A percentile compares a stretch with the other conserved stretches of the same genome.
phyloP scores from a whole-genome alignment of 495 filamentous ascomycete genomes.

The Astrothelium subdiscretum region DNA sequence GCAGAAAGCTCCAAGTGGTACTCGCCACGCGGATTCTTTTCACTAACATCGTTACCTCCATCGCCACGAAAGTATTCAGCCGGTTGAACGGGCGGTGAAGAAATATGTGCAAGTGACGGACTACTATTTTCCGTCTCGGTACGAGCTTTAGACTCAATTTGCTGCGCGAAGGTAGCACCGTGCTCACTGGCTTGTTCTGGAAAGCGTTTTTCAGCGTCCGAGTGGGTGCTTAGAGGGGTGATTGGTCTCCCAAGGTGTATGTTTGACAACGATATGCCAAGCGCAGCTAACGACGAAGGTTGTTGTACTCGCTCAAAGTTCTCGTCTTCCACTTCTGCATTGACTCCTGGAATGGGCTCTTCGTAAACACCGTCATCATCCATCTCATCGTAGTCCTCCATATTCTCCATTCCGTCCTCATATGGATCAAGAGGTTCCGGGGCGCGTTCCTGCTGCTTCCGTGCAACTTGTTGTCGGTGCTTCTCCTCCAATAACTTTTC shows the following conservation, averaged over 20 bases:
- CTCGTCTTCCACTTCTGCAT: constrained; percentile 49
- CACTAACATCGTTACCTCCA: neutral
- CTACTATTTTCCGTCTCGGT: neutral
- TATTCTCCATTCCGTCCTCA: constrained; percentile 25
- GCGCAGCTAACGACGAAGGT: neutral
- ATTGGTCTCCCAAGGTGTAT: neutral
- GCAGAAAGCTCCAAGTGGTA: neutral
- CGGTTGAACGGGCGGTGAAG: neutral
- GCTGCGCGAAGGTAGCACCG: neutral
- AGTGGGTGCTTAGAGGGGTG: neutral
- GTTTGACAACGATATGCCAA: neutral
- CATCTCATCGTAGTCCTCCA: constrained; percentile 33
- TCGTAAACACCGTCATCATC: constrained; percentile 64
- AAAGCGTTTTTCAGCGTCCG: neutral
- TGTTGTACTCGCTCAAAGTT: neutral
- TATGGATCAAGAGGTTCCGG: constrained; percentile 34
- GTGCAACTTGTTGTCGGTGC: constrained; percentile 58
- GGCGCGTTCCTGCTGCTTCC: constrained; percentile 34
- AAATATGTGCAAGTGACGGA: neutral
- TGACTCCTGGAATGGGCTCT: constrained; percentile 65
- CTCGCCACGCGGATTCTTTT: neutral
- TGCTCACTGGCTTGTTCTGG: neutral
- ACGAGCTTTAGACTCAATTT: neutral
- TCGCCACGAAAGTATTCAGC: neutral
- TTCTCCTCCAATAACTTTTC: constrained; percentile 79